These are phyloP conservation scores for Parmelia sp. DNA, from an alignment of 495 filamentous ascomycete species.

Conservation along the genomic window DNA sequence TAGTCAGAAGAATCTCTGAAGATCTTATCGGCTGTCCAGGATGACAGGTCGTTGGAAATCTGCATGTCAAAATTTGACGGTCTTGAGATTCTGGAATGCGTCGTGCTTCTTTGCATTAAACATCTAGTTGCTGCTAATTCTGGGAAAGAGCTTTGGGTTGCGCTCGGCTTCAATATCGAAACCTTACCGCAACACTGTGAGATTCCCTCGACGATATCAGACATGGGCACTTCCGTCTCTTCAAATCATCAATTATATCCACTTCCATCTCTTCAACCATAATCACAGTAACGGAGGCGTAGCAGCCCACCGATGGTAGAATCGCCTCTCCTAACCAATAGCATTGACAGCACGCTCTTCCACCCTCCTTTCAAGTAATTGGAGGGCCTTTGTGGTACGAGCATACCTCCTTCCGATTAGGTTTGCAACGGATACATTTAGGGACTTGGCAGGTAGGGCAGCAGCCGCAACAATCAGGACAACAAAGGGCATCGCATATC, in stretches of 20 bases:
- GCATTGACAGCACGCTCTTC: neutral
- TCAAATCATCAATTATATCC: neutral
- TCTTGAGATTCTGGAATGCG: neutral
- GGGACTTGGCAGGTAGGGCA: conserved; percentile 33
- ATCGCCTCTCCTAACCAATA: neutral
- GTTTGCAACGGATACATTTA: conserved; percentile 24
- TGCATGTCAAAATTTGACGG: neutral
- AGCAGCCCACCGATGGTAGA: neutral
- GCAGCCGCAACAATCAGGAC: conserved; percentile 31
- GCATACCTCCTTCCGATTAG: neutral
- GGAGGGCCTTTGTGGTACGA: neutral
- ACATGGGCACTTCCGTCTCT: neutral
- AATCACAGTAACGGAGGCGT: neutral
- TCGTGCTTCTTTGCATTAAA: neutral
- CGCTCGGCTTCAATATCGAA: neutral
- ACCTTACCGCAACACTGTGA: neutral
- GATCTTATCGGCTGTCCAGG: neutral
- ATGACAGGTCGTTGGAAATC: neutral
- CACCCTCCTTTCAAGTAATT: neutral
- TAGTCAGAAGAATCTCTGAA: neutral
- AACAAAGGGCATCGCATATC: conserved; percentile 1
- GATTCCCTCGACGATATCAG: neutral
- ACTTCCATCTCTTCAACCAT: neutral
- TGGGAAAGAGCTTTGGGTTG: neutral
- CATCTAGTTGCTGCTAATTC: neutral